Percentiles rank a stretch among this genome's conserved stretches.
phyloP scores from a whole-genome alignment of 2,329 filamentous ascomycete genomes.

The Mycosphaerelloides madeirae region DNA sequence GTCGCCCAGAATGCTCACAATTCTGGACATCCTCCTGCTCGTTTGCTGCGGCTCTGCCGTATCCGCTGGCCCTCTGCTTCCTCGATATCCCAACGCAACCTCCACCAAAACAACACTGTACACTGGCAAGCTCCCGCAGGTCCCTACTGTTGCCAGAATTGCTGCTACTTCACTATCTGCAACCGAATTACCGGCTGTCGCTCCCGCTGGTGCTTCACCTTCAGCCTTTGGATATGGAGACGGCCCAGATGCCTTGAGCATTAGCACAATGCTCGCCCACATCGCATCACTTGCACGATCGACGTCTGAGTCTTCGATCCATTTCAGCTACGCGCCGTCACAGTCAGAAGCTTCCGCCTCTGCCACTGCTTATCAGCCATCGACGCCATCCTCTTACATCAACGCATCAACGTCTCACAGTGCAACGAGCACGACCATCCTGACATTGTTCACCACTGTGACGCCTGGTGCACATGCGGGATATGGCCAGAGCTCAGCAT shows the following conservation, averaged over 20 bases:
- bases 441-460: conserved; percentile 11
- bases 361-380: neutral
- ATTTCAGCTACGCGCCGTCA: conserved; percentile 7
- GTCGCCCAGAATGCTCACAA: conserved; percentile 9
- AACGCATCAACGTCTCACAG: conserved; percentile 1
- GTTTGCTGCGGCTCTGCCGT: conserved; percentile 6
- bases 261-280: neutral
- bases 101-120: conserved; percentile 3
- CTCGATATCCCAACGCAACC: conserved; percentile 14
- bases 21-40: conserved; percentile 11
- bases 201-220: neutral
- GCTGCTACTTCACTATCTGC: conserved; percentile 1
- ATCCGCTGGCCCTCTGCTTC: conserved; percentile 10
- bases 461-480: neutral
- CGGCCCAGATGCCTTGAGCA: neutral
- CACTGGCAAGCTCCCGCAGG: neutral
- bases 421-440: conserved; percentile 15
- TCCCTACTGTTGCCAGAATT: no score
- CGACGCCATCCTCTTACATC: neutral
- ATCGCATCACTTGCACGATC: conserved; percentile 1
- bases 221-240: neutral
- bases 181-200: conserved; percentile 7
- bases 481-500: no score
- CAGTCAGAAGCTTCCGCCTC: neutral
- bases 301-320: neutral